Evolutionary conservation across 805 yeast genomes (phyloP).

Genomic region (Torulaspora microellipsoides): DNA sequence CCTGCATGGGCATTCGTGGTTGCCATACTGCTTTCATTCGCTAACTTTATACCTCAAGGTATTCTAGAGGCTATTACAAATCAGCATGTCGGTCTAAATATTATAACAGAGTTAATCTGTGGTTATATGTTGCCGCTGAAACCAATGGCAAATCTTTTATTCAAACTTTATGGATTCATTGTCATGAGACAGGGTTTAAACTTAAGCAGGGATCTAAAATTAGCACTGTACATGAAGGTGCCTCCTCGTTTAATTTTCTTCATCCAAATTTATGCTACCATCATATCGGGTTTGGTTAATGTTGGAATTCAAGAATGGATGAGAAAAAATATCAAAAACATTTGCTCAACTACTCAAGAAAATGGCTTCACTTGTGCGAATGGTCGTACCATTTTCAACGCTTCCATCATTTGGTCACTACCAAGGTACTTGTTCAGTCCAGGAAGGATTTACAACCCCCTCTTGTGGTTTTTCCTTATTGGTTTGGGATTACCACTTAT

Average conservation of each 20-base stretch:
- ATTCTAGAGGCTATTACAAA: constrained; percentile 57
- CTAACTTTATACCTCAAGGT: constrained; percentile 55
- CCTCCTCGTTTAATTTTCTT: constrained; percentile 54
- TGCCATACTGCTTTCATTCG: constrained; percentile 47
- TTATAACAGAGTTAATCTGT: constrained; percentile 54
- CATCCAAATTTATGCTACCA: constrained; percentile 40
- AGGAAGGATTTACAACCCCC: constrained; percentile 49
- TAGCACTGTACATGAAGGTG: constrained; percentile 54
- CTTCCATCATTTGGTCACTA: constrained; percentile 49
- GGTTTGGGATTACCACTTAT: constrained; percentile 43
- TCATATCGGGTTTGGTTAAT: constrained; percentile 37
- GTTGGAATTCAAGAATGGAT: constrained; percentile 42
- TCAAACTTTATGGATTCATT: constrained; percentile 51
- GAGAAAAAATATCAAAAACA: constrained; percentile 36
- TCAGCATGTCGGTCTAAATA: constrained; percentile 50
- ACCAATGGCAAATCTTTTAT: constrained; percentile 51
- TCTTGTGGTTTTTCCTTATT: constrained; percentile 52
- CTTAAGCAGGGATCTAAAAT: constrained; percentile 48
- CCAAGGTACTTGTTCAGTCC: constrained; percentile 50
- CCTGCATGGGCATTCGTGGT: constrained; percentile 64
- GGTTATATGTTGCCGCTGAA: constrained; percentile 55
- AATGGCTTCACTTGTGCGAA: constrained; percentile 44
- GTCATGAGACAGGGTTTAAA: constrained; percentile 52
- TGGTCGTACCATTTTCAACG: constrained; percentile 43
- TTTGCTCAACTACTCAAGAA: constrained; percentile 39